phyloP scores from a whole-genome alignment of 345 rosid species.

The Odontarrhena argentea region DNA sequence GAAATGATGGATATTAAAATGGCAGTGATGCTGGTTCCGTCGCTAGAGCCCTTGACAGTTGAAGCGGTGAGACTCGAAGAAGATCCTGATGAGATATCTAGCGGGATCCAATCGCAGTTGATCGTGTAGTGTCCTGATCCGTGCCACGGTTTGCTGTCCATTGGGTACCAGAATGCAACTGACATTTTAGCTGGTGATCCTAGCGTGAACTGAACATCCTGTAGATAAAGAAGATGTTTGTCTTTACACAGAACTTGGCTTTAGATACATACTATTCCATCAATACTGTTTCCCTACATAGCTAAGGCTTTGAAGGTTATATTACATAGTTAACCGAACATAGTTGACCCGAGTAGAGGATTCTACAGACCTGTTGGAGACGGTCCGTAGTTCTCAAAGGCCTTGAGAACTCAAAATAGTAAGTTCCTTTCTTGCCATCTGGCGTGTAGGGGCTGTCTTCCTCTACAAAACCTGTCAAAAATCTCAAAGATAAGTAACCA shows the following conservation, averaged over 20 bases:
- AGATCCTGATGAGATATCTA: conserved; percentile 58
- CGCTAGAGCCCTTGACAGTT: conserved; percentile 49
- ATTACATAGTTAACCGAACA: not conserved
- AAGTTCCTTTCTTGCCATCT: conserved; percentile 72
- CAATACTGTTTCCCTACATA: conserved; percentile 6
- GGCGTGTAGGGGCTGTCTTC: conserved; percentile 86
- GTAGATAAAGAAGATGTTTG: conserved; percentile 31
- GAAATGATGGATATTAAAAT: conserved; percentile 65
- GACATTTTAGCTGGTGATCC: conserved; percentile 74
- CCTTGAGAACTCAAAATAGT: conserved; percentile 85
- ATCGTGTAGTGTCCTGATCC: conserved; percentile 86
- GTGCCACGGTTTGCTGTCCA: conserved; percentile 74
- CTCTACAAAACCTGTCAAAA: conserved; percentile 65
- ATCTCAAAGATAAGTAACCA: conserved; percentile 16
- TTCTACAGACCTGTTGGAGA: conserved; percentile 75
- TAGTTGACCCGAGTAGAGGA: conserved; percentile 19
- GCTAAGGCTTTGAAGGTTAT: conserved; percentile 1
- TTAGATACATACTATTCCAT: not conserved
- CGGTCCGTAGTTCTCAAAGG: conserved; percentile 91
- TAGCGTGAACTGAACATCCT: conserved; percentile 89
- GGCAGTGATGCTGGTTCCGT: conserved; percentile 58
- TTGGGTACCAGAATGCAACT: conserved; percentile 94
- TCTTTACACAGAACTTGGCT: conserved; percentile 1
- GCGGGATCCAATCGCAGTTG: conserved; percentile 76
- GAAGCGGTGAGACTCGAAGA: conserved; percentile 43